Conservation (phyloP, 1,284 basidiomycete species). For the Mycena sp. region DNA sequence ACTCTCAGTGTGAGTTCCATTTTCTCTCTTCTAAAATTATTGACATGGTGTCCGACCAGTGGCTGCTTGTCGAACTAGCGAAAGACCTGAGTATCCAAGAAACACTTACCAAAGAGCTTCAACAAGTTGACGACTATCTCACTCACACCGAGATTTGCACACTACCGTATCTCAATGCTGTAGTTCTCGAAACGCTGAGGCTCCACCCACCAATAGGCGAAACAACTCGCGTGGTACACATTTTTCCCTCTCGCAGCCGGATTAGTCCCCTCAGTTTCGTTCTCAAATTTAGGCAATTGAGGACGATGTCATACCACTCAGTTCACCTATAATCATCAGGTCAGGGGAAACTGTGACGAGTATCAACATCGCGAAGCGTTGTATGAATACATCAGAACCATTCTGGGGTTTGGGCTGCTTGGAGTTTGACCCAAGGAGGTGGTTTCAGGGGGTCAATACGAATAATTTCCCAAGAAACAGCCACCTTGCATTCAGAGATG, state of each 20-base stretch:
- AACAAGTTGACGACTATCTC: constrained; percentile 29
- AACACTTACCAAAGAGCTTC: constrained; percentile 55
- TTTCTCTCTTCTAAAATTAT: neutral
- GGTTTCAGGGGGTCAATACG: constrained; percentile 29
- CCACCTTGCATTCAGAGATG: constrained; percentile 52
- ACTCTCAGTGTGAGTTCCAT: constrained; percentile 42
- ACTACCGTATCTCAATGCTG: constrained; percentile 58
- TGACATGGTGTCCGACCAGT: constrained; percentile 24
- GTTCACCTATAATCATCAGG: constrained; percentile 43
- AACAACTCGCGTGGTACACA: constrained; percentile 42
- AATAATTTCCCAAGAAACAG: constrained; percentile 48
- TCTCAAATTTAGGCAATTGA: constrained; percentile 44
- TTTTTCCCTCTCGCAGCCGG: neutral
- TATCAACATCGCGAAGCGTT: constrained; percentile 20
- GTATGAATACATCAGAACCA: constrained; percentile 15
- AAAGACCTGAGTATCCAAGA: constrained; percentile 50
- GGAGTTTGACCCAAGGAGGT: constrained; percentile 23
- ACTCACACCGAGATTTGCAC: constrained; percentile 45
- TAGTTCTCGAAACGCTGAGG: constrained; percentile 49
- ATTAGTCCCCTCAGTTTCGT: no score
- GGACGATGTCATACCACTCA: constrained; percentile 56
- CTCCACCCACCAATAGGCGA: constrained; percentile 43
- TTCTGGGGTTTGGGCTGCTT: constrained; percentile 21
- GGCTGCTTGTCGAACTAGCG: constrained; percentile 52
- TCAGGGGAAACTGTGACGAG: constrained; percentile 11